Base-by-base conservation (phyloP, 306 rosid genomes). In the Dryas drummondii region DNA sequence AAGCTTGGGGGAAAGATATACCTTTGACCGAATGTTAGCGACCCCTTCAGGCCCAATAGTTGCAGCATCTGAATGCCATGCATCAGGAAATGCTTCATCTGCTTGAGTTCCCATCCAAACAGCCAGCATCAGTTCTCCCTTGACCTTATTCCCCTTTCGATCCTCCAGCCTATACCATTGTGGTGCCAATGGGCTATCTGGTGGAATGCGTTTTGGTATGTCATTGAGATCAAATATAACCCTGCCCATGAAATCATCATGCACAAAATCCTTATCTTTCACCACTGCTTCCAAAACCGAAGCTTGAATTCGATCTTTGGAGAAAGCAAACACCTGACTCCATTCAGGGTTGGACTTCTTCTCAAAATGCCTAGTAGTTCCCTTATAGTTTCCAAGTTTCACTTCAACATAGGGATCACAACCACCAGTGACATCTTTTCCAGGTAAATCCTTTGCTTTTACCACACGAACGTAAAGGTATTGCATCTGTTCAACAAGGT, bases 61-160 rank as follows among this genome's bases (percentile, higher is more conserved):
- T 47, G 92, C 97, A 59, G 98, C 98, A 82, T 93, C 98, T 49
- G 97, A 93, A 78, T 91, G 97, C 97, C 98, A 93, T 13, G 98
- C 86, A 73, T 91, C 96, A 19, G 97, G 87, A 88, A 93, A 91
- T 1, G 98, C 93, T 82, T 93, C 98, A 57, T 93, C 98, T 9
- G 98, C 98, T 82, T 93, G 98, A 81, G 97, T 93, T 82, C 98
- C 98, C 90, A 91, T 93, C 98, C 98, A 93, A 64, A 93, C 92
- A 53, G 98, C 98, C 51, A 93, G 77, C 98, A 93, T 93, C 69
- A 93, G 61, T 84, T 93, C 98, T 68, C 96, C 98, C 56, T 89
- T 93, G 8, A 46, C 87, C 83, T 83, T 93, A 2, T 42, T 79
- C 3, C 91, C 93, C 76, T 84, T 89, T 44, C 96, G 78, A 57